These are phyloP conservation scores for Zychaea mexicana DNA, from an alignment of 371 early-diverging fungal species.

Conservation along the genomic window DNA sequence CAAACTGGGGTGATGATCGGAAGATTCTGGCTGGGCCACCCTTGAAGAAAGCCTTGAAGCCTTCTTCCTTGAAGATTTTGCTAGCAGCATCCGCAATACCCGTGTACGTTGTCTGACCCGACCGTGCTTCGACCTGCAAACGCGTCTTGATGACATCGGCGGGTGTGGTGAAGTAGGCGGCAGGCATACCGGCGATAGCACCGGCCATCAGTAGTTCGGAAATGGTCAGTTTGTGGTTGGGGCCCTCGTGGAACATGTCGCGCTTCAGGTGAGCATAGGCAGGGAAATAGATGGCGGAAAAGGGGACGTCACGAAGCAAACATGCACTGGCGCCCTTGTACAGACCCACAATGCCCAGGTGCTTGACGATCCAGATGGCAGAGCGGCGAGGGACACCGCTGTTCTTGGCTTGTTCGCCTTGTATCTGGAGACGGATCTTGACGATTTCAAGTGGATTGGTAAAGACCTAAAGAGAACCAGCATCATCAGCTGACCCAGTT, in stretches of 20 bases:
- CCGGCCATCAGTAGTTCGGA: conserved; percentile 88
- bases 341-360: conserved; percentile 91
- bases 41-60: conserved; percentile 94
- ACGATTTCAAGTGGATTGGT: conserved; percentile 98
- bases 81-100: conserved; percentile 87
- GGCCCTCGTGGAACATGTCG: conserved; percentile 82
- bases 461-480: conserved; percentile 47
- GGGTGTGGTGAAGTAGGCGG: conserved; percentile 96
- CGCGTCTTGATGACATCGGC: conserved; percentile 99
- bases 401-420: conserved; percentile 76
- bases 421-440: conserved; percentile 95
- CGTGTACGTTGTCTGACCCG: conserved; percentile 86
- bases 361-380: conserved; percentile 89
- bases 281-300: conserved; percentile 97
- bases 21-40: conserved; percentile 88
- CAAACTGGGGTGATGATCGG: conserved; percentile 95
- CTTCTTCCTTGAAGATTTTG: conserved; percentile 92
- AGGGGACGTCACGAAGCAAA: conserved; percentile 94
- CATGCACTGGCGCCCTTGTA: conserved; percentile 96
- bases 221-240: conserved; percentile 72
- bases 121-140: conserved; percentile 90
- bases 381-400: conserved; percentile 65
- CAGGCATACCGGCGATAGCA: conserved; percentile 96
- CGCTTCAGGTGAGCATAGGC: conserved; percentile 93
- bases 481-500: not conserved